phyloP scores from a whole-genome alignment of 1,284 basidiomycete genomes.

The Cryptococcus hybrid region DNA sequence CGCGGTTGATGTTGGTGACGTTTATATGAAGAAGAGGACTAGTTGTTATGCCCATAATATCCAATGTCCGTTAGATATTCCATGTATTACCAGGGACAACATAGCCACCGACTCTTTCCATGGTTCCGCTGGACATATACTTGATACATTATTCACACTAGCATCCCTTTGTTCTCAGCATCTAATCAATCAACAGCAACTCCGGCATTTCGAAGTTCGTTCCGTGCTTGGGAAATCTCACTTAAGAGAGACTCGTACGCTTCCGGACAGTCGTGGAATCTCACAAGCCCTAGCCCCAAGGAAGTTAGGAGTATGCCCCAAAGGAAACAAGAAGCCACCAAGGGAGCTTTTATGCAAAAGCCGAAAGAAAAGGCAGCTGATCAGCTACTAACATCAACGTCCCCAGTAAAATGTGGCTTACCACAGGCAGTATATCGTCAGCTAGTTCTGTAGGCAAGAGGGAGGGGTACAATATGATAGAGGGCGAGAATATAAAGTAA shows the following conservation, averaged over 20 bases:
- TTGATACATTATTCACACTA: background rate
- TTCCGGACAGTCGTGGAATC: conserved; percentile 70
- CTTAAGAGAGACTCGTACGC: conserved; percentile 66
- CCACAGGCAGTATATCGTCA: conserved; percentile 61
- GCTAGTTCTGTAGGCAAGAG: conserved; percentile 55
- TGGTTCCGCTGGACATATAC: background rate
- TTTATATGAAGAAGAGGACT: background rate
- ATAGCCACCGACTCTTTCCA: background rate
- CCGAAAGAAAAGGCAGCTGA: background rate
- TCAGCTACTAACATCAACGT: background rate
- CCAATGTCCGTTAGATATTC: background rate
- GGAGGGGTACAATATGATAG: conserved; percentile 58
- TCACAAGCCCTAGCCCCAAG: conserved; percentile 67
- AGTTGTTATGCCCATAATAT: background rate
- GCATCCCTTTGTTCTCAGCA: background rate
- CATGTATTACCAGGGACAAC: background rate
- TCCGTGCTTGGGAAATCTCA: conserved; percentile 65
- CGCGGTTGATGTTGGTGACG: background rate
- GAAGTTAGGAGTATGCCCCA: conserved; percentile 71
- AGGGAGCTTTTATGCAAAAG: conserved; percentile 56
- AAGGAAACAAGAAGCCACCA: conserved; percentile 75
- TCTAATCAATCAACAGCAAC: conserved; percentile 61
- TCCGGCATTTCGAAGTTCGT: conserved; percentile 63
- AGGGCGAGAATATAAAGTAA: conserved; percentile 60
- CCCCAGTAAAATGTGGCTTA: conserved; percentile 38